These are phyloP conservation scores for Leucoagaricus sp. DNA, from an alignment of 1,284 basidiomycete species.

Conservation along the genomic window DNA sequence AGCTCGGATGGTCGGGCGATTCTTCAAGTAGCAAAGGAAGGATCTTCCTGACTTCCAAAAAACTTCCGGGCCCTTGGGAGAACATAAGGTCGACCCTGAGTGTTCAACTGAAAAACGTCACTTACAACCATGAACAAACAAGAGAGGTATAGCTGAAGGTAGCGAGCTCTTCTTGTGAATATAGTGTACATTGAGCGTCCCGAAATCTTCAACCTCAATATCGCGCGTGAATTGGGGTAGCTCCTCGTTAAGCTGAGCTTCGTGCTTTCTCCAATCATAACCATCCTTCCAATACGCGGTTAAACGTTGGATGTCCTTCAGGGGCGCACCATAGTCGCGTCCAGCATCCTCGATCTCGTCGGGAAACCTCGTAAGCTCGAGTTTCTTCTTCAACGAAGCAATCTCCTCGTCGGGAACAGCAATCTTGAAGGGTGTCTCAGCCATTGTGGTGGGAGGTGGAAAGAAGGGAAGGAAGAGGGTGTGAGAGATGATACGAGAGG, in stretches of 20 bases:
- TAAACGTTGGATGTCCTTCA: conserved; percentile 45
- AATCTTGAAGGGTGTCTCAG: conserved; percentile 43
- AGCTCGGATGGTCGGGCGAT: conserved; percentile 47
- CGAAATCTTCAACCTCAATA: conserved; percentile 45
- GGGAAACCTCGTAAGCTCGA: conserved; percentile 43
- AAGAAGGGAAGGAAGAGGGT: not conserved
- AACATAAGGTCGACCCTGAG: not conserved
- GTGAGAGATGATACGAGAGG: not conserved
- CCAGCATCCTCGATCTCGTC: conserved; percentile 48
- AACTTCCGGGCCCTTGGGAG: conserved; percentile 58
- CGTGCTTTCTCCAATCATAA: conserved; percentile 49
- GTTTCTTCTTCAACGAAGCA: conserved; percentile 37
- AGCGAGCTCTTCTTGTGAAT: conserved; percentile 47
- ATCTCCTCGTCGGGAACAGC: conserved; percentile 40
- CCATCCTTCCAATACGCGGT: conserved; percentile 43
- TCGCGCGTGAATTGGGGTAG: conserved; percentile 50
- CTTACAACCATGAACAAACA: conserved; percentile 57
- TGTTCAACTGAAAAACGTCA: conserved; percentile 6
- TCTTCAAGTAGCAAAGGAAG: conserved; percentile 47
- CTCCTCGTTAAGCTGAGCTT: conserved; percentile 43
- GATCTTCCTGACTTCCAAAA: conserved; percentile 56
- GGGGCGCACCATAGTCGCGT: conserved; percentile 49
- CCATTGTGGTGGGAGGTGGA: conserved; percentile 7
- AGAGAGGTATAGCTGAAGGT: conserved; percentile 45
- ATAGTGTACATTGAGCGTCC: conserved; percentile 48